Conservation (phyloP, 345 rosid species). For the Aurinia saxatilis region DNA sequence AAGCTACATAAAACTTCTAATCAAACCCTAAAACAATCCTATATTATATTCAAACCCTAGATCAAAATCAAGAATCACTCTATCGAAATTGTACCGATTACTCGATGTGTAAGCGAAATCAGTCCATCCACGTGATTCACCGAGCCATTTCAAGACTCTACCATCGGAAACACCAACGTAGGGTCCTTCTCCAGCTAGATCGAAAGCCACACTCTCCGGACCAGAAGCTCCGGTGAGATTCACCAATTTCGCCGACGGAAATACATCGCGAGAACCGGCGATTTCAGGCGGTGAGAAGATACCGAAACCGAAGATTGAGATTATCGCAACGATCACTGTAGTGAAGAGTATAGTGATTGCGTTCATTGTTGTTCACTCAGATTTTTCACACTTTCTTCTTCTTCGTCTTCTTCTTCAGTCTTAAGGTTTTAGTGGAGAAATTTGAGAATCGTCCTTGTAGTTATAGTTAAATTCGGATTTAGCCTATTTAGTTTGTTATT, state of each 20-base stretch:
- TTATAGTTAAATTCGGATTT: conserved; percentile 7
- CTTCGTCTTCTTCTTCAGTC: background rate
- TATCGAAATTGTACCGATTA: conserved; percentile 31
- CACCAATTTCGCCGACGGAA: conserved; percentile 33
- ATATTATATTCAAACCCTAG: background rate
- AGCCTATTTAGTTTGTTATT: background rate
- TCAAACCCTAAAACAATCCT: too few relatives aligned
- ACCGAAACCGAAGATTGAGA: conserved; percentile 21
- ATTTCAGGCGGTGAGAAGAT: conserved; percentile 34
- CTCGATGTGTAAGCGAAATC: conserved; percentile 54
- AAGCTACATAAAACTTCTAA: background rate
- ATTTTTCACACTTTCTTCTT: background rate
- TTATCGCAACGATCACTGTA: conserved; percentile 8
- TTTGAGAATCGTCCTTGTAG: background rate
- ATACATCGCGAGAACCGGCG: conserved; percentile 31
- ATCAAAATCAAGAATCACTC: background rate
- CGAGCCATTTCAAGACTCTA: conserved; percentile 58
- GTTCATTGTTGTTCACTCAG: too few relatives aligned
- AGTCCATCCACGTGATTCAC: conserved; percentile 39
- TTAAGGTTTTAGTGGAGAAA: background rate
- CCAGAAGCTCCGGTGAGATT: conserved; percentile 46
- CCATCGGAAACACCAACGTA: conserved; percentile 68
- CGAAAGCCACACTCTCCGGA: conserved; percentile 65
- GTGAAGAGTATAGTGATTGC: background rate
- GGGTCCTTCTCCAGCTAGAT: conserved; percentile 47